phyloP scores from a whole-genome alignment of 2,329 filamentous ascomycete genomes.

The Aspergillus sergii region DNA sequence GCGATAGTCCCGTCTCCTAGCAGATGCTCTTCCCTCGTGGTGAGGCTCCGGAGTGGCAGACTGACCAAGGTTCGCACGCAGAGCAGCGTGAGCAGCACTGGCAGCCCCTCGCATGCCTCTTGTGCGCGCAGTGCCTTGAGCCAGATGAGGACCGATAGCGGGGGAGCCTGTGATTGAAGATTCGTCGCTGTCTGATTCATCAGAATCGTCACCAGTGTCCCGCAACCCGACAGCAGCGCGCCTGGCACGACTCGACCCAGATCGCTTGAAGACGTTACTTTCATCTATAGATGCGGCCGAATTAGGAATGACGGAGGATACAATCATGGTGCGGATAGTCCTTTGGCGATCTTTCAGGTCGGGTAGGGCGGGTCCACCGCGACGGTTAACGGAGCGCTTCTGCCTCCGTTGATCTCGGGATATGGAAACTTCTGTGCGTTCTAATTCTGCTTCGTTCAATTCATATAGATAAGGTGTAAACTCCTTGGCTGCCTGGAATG shows the following conservation, averaged over 20 bases:
- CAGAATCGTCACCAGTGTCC: slow-evolving; percentile 72
- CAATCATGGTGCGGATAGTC: slow-evolving; percentile 87
- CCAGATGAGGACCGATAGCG: slow-evolving; percentile 67
- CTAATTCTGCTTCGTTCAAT: slow-evolving; percentile 84
- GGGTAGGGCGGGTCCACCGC: slow-evolving; percentile 89
- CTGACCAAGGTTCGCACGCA: slow-evolving; percentile 72
- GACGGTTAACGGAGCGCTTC: slow-evolving; percentile 91
- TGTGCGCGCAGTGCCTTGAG: slow-evolving; percentile 76
- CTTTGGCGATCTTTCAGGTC: slow-evolving; percentile 93
- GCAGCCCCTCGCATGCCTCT: slow-evolving; percentile 88
- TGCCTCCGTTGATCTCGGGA: slow-evolving; percentile 91
- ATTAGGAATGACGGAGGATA: slow-evolving; percentile 89
- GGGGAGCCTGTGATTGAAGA: slow-evolving; percentile 80
- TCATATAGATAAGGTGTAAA: slow-evolving; percentile 93
- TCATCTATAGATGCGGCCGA: slow-evolving; percentile 79
- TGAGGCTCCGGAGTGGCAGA: slow-evolving; percentile 85
- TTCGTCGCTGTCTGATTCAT: slow-evolving; percentile 90
- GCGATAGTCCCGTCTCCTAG: slow-evolving; percentile 65
- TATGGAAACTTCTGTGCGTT: slow-evolving; percentile 88
- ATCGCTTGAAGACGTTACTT: slow-evolving; percentile 82
- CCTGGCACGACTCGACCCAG: slow-evolving; percentile 63
- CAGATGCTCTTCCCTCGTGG: slow-evolving; percentile 72
- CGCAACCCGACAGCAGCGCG: slow-evolving; percentile 59
- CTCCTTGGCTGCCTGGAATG: slow-evolving; percentile 90
- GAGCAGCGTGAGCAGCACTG: slow-evolving; percentile 80